phyloP scores from a whole-genome alignment of 2,329 filamentous ascomycete genomes.

The Lasiodiplodia hormozganensis region DNA sequence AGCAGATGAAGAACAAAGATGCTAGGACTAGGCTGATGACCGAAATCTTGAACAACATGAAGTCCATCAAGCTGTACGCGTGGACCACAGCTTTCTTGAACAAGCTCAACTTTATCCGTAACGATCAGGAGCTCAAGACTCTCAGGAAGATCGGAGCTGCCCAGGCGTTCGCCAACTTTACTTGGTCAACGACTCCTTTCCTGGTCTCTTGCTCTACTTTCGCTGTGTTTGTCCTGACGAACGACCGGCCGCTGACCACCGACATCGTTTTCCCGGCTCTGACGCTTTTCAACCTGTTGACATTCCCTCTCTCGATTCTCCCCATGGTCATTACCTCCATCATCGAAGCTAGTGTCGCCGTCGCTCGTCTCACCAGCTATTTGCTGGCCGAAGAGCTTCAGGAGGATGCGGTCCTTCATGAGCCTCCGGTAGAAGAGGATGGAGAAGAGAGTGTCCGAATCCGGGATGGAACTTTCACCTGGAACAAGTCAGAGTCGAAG shows the following conservation, averaged over 20 bases:
- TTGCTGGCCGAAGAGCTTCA: slow-evolving; percentile 91
- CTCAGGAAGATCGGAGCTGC: slow-evolving; percentile 94
- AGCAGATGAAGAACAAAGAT: slow-evolving; percentile 99
- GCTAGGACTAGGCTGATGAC: slow-evolving; percentile 90
- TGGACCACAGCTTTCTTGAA: slow-evolving; percentile 98
- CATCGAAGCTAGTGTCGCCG: slow-evolving; percentile 93
- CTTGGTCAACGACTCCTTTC: slow-evolving; percentile 97
- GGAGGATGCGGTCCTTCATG: slow-evolving; percentile 75
- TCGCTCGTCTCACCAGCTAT: slow-evolving; percentile 82
- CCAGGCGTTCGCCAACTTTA: slow-evolving; percentile 94
- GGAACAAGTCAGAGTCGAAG: slow-evolving; percentile 79
- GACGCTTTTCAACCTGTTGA: slow-evolving; percentile 93
- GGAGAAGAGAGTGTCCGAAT: slow-evolving; percentile 89
- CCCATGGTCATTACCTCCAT: slow-evolving; percentile 98
- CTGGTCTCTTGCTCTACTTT: slow-evolving; percentile 97
- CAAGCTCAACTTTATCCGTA: slow-evolving; percentile 93
- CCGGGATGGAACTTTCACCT: slow-evolving; percentile 87
- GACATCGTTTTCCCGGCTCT: slow-evolving; percentile 94
- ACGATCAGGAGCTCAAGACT: slow-evolving; percentile 94
- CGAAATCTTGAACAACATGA: slow-evolving; percentile 99
- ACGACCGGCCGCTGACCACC: slow-evolving; percentile 80
- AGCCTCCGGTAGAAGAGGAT: slow-evolving; percentile 72
- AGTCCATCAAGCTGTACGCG: slow-evolving; percentile 96
- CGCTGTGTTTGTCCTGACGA: slow-evolving; percentile 88
- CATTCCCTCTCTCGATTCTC: slow-evolving; percentile 90